A percentile compares a stretch with the other conserved stretches of the same genome.
Conservation (phyloP, 1,139 yeast genomes). For the Zhuliangozyma blackwelliae region DNA sequence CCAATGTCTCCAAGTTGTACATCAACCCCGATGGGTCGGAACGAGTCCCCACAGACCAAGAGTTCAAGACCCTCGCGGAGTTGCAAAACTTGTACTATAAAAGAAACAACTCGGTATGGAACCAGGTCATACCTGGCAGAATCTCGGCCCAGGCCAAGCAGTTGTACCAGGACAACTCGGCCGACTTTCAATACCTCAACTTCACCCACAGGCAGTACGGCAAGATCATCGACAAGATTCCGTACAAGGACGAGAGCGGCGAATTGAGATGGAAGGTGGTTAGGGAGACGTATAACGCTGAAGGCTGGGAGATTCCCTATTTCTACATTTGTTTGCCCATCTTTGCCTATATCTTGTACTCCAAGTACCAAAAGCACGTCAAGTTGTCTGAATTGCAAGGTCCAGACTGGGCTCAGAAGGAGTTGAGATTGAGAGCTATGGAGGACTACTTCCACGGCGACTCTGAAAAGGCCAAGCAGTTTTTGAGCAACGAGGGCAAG, state of each 20-base stretch:
- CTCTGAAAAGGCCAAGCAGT: conserved; percentile 52
- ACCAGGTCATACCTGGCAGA: conserved; percentile 50
- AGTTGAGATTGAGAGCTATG: conserved; percentile 75
- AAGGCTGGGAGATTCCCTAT: conserved; percentile 83
- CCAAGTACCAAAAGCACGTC: conserved; percentile 45
- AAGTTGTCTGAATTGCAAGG: conserved; percentile 42
- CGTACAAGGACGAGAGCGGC: conserved; percentile 76
- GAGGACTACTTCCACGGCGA: conserved; percentile 61
- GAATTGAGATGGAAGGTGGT: conserved; percentile 77
- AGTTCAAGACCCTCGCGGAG: conserved; percentile 70
- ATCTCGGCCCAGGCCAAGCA: conserved; percentile 52
- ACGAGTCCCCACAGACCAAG: conserved; percentile 66
- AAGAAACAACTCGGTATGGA: conserved; percentile 59
- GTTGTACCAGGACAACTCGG: conserved; percentile 59
- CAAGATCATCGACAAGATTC: conserved; percentile 75
- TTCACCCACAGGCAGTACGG: conserved; percentile 61
- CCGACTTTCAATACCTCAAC: conserved; percentile 57
- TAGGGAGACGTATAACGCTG: conserved; percentile 68
- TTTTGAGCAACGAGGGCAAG: conserved; percentile 54
- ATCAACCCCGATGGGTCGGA: conserved; percentile 77
- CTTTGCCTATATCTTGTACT: conserved; percentile 38
- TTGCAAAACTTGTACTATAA: conserved; percentile 59
- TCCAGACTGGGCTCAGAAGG: conserved; percentile 81
- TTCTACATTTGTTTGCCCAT: conserved; percentile 69
- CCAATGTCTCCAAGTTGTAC: conserved; percentile 57